Percentiles rank a stretch among this genome's conserved stretches.
These are phyloP conservation scores for Solanum chilense DNA, from an alignment of 257 asterid species.

Conservation along the genomic window DNA sequence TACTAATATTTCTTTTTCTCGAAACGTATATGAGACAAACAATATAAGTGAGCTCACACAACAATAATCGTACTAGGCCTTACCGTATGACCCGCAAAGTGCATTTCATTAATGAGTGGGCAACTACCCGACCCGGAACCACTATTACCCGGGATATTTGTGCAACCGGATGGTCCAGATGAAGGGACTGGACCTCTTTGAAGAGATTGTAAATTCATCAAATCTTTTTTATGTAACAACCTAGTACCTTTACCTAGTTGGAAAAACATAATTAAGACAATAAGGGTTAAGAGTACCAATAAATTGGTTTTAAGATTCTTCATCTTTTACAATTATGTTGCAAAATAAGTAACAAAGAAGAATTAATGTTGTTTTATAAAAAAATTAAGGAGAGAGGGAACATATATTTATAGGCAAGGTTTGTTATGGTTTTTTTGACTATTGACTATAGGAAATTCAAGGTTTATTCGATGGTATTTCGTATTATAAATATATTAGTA, in stretches of 20 bases:
- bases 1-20: neutral
- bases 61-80: neutral
- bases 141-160: constrained; percentile 49
- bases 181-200: constrained; percentile 50
- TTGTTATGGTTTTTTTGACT: neutral
- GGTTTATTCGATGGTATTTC: neutral
- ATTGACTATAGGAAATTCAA: neutral
- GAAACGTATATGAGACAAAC: neutral
- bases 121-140: constrained; percentile 12
- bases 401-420: neutral
- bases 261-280: neutral
- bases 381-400: neutral
- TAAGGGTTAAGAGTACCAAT: neutral
- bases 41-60: neutral
- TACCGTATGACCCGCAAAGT: constrained; percentile 6
- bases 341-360: neutral
- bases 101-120: constrained; percentile 3
- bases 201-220: constrained; percentile 5
- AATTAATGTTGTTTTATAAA: neutral
- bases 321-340: constrained; percentile 13
- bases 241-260: constrained; percentile 7
- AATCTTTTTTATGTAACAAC: constrained; percentile 6
- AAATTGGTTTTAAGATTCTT: neutral
- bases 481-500: neutral
- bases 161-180: constrained; percentile 57